These are phyloP conservation scores for slime mould (Dictyostelium discoideum) DNA, from an alignment of 78 protist genomes.

Conservation along the genomic window dicty_2.7 NC_007090.3:3443001-3443500, in stretches of 20 bases:
- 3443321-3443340: not conserved
- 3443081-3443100: conserved; percentile 38
- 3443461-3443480: not conserved
- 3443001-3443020: conserved; percentile 31
- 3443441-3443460: not conserved
- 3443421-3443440: not conserved
- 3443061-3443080: not conserved
- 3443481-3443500: not conserved
- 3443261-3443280: not conserved
- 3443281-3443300: not conserved
- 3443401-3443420: not conserved
- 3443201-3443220: not conserved
- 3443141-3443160: conserved; percentile 3
- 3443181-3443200: not conserved
- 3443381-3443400: not conserved
- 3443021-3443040: conserved; percentile 60
- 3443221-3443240: not conserved
- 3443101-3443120: conserved; percentile 41
- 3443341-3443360: not conserved
- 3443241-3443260: not conserved
- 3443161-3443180: not conserved
- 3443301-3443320: not conserved
- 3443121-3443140: conserved; percentile 1
- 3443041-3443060: conserved; percentile 35
- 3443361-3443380: not conserved